These are phyloP conservation scores for Xylaria sp. DNA, from an alignment of 2,329 filamentous ascomycete genomes.

Conservation along the genomic window DNA sequence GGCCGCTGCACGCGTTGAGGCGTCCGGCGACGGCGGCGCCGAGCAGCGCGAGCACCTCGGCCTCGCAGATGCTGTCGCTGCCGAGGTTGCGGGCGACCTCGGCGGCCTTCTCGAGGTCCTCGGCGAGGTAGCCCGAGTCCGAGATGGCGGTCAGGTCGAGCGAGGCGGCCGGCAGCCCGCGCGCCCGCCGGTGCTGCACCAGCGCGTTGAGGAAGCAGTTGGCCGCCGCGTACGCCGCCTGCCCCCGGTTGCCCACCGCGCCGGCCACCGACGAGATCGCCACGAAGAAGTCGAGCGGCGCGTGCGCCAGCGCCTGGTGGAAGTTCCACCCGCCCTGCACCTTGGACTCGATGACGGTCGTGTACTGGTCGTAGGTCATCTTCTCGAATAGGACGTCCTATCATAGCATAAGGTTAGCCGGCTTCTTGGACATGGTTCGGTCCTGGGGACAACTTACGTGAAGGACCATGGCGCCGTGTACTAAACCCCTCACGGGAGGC, in stretches of 20 bases:
- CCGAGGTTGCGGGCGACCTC: conserved; percentile 54
- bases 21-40: conserved; percentile 54
- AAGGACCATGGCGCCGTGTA: conserved; percentile 55
- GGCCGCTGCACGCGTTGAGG: conserved; percentile 47
- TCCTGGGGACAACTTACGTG: conserved; percentile 39
- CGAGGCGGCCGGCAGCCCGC: conserved; percentile 47
- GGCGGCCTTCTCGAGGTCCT: conserved; percentile 46
- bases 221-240: conserved; percentile 56
- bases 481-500: conserved; percentile 47
- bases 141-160: conserved; percentile 57
- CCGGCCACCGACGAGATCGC: conserved; percentile 56
- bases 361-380: conserved; percentile 54
- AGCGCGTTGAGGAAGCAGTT: conserved; percentile 52
- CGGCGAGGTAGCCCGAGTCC: conserved; percentile 53
- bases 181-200: conserved; percentile 42
- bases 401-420: conserved; percentile 14
- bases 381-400: conserved; percentile 55
- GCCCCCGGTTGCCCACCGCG: conserved; percentile 54
- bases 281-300: conserved; percentile 55
- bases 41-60: conserved; percentile 58
- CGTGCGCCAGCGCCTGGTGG: conserved; percentile 46
- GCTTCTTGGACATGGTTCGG: neutral
- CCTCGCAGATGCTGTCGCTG: conserved; percentile 53
- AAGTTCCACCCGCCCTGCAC: conserved; percentile 58
- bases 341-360: conserved; percentile 53